Evolutionary conservation across 306 rosid species (phyloP), one percentile per base, ranked within the genome.

Genomic region (Lablab purpureus): DNA sequence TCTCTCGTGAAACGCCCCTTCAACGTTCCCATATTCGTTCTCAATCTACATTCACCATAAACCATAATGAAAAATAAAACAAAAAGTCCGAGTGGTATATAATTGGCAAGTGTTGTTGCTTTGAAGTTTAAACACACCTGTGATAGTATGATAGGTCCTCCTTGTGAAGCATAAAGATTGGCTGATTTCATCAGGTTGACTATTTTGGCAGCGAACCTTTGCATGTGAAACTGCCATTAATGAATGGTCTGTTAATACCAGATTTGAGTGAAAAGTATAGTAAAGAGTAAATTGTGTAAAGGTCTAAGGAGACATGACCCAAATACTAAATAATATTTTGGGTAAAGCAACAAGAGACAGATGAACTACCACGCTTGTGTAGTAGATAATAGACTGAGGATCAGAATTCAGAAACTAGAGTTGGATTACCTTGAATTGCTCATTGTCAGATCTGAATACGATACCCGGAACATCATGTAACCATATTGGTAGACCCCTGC

Each of bases 401-500:
- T 51, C 59, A 6, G 19, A 6, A 43, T 40, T 40, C 45, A 64
- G 17, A 43, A 23, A 5, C 27, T 54, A 64, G 25, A 63, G n/a
- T 34, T 10, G 8, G 7, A 71, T n/a, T 83, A 90, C 97, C 98
- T 92, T 94, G 81, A 87, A 94, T 80, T 86, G 97, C 54, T 87
- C 84, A 27, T 94, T 91, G 64, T 94, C 88, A 10, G 97, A 73
- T 84, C 98, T 88, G 67, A 84, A 94, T 45, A 89, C 87, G 71
- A 94, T 91, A 65, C 75, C 89, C 0, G 94, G 92, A 80, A 94
- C 71, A 67, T 89, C 89, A 77, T 86, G 96, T 64, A 94, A 78
- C 97, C 98, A 94, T 73, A 87, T 15, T 4, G 98, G 97, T 28
- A 94, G 78, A 82, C 97, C 98, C 64, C 98, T 94, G 80, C 77